A percentile compares a stretch with the other conserved stretches of the same genome.
phyloP scores from a whole-genome alignment of 768 basidiomycete species.

The Pulveroboletus sp. region DNA sequence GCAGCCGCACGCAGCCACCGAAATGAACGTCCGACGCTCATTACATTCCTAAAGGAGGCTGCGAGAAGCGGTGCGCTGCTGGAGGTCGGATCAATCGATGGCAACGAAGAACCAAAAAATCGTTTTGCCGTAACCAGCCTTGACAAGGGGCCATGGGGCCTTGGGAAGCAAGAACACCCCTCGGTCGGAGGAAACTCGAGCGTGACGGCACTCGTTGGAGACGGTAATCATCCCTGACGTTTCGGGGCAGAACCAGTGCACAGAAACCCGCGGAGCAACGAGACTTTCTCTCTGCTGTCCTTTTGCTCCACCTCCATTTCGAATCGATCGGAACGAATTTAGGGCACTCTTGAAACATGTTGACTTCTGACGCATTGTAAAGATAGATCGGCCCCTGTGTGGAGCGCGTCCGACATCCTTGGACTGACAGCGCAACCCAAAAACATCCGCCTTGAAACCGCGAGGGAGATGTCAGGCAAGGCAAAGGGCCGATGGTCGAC shows the following conservation, averaged over 20 bases:
- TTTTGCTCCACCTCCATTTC: background rate
- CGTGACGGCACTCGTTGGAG: background rate
- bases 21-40: slow-evolving; percentile 6
- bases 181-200: background rate
- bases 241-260: background rate
- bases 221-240: background rate
- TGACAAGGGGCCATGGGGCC: background rate
- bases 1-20: slow-evolving; percentile 1
- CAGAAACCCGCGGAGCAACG: background rate
- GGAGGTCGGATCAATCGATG: slow-evolving; percentile 3
- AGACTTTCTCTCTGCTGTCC: background rate
- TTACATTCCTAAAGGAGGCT: slow-evolving; percentile 1
- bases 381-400: slow-evolving; percentile 1
- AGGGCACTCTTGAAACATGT: background rate
- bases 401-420: slow-evolving; percentile 1
- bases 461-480: slow-evolving; percentile 3
- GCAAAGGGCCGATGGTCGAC: background rate
- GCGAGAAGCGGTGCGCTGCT: slow-evolving; percentile 14
- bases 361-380: slow-evolving; percentile 1
- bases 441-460: slow-evolving; percentile 2
- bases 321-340: background rate
- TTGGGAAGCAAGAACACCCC: background rate
- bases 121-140: slow-evolving; percentile 1
- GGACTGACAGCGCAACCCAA: background rate
- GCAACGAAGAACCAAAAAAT: background rate